Conservation (phyloP, 2,329 filamentous ascomycete species). For the Pyricularia sp. region DNA sequence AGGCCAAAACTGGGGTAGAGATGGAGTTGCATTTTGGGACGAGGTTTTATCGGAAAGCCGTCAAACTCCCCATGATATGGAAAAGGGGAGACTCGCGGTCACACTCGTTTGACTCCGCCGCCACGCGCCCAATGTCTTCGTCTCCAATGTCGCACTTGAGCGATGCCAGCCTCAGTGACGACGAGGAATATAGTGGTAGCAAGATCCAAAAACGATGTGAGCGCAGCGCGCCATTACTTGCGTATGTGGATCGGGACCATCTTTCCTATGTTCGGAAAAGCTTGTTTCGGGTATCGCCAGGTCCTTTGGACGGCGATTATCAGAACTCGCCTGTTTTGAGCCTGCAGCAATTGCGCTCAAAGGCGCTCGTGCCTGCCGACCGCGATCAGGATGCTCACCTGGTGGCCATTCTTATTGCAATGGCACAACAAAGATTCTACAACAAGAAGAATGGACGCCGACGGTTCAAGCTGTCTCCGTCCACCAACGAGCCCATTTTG, state of each 20-base stretch:
- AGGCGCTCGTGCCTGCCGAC: constrained; percentile 32
- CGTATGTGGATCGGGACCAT: constrained; percentile 35
- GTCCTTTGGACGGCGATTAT: constrained; percentile 20
- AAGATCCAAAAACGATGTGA: not conserved
- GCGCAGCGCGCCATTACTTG: constrained; percentile 21
- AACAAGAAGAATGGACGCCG: constrained; percentile 6
- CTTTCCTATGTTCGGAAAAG: constrained; percentile 31
- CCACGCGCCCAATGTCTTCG: constrained; percentile 20
- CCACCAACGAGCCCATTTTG: not conserved
- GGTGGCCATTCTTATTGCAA: constrained; percentile 37
- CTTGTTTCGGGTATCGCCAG: constrained; percentile 30
- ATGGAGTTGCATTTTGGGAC: constrained; percentile 36
- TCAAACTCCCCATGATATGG: constrained; percentile 39
- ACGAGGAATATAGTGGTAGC: constrained; percentile 9
- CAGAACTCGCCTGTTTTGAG: constrained; percentile 33
- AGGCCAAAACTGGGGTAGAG: constrained; percentile 22
- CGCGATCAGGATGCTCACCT: constrained; percentile 38
- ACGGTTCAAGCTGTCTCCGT: not conserved
- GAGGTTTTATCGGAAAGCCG: constrained; percentile 28
- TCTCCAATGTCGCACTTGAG: not conserved
- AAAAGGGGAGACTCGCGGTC: constrained; percentile 19
- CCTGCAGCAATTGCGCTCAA: constrained; percentile 33
- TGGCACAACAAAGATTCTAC: constrained; percentile 45
- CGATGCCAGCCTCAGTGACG: constrained; percentile 8
- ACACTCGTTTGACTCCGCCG: constrained; percentile 21